Base-by-base conservation (phyloP, 1,139 yeast genomes). In the Geotrichum macrosporum region DNA sequence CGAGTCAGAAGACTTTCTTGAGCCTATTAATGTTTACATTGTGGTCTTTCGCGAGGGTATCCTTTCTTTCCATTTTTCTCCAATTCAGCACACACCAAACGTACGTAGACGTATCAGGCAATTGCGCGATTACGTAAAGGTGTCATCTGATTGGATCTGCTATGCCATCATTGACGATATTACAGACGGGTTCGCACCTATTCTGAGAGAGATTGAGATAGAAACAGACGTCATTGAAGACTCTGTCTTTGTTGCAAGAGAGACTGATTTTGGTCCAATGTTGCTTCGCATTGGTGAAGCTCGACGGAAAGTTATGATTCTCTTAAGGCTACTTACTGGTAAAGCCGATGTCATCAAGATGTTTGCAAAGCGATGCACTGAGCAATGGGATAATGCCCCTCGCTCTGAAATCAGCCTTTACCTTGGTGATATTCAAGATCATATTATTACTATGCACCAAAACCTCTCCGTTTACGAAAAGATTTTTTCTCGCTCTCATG, bases 341-440 rank as follows among this genome's bases (percentile, higher is more conserved):
- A 92, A 92, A 65, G 97, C 98, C 0, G 99, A 92, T 66, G 98
- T 92, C 50, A 87, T 92, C 60, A 85, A 86, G 60, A 92, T 89
- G 95, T 88, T 92, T 73, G 95, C 96, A 33, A 92, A 92, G 64
- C 75, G 99, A 62, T 92, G 97, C 66, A 94, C 85, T 58, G 97
- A 92, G 73, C 56, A 70, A 54, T 53, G 68, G 65, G 66, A 66
- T 33, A 65, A 64, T 36, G 70, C 70, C 31, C 72, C 74, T 4
- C 62, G 66, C 41, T 64, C 65, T 15, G 75, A 71, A 41, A 71
- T 72, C 58, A 71, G 70, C 2, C 73, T 92, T 54, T 92, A 89
- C 64, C 69, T 92, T 55, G 97, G 97, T 51, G 98, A 92, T 79
- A 89, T 92, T 61, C 96, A 89, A 69, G 97, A 89, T 74, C 98